Percentiles rank a stretch among this genome's conserved stretches.
Evolutionary conservation across 495 filamentous ascomycete genomes (phyloP).

Genomic region (Sabuloglossum arenarium): DNA sequence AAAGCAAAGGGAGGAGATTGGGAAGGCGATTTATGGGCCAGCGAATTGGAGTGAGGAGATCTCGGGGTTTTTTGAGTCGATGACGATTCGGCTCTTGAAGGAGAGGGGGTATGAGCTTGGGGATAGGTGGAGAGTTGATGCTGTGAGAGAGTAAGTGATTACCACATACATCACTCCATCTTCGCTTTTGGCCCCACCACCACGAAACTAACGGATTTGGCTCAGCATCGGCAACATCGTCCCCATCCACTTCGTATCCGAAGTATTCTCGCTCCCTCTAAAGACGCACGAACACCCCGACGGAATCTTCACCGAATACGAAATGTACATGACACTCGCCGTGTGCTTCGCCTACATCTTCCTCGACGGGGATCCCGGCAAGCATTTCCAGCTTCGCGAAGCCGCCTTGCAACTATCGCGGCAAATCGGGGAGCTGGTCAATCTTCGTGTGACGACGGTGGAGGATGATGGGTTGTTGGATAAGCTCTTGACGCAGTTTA

Average conservation of each 20-base stretch:
- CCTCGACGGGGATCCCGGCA: constrained; percentile 30
- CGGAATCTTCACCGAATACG: not conserved
- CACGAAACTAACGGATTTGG: not conserved
- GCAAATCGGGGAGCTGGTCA: not conserved
- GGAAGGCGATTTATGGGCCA: not conserved
- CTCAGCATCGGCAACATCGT: not conserved
- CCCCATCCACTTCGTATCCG: not conserved
- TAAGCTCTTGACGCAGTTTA: not conserved
- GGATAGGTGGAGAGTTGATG: not conserved
- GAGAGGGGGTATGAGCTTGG: not conserved
- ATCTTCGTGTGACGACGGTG: not conserved
- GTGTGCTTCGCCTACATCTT: constrained; percentile 38
- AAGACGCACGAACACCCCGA: not conserved
- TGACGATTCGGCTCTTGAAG: not conserved
- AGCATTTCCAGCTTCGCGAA: constrained; percentile 6
- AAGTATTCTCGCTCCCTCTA: not conserved
- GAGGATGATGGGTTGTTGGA: not conserved
- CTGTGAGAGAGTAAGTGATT: not conserved
- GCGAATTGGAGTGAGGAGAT: not conserved
- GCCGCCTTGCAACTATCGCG: not conserved
- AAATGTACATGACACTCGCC: constrained; percentile 46
- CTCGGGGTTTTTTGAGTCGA: not conserved
- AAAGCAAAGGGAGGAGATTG: not conserved
- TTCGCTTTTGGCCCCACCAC: not conserved
- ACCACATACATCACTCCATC: not conserved